phyloP scores from a whole-genome alignment of 2,329 filamentous ascomycete species.

The Boeremia exigua region DNA sequence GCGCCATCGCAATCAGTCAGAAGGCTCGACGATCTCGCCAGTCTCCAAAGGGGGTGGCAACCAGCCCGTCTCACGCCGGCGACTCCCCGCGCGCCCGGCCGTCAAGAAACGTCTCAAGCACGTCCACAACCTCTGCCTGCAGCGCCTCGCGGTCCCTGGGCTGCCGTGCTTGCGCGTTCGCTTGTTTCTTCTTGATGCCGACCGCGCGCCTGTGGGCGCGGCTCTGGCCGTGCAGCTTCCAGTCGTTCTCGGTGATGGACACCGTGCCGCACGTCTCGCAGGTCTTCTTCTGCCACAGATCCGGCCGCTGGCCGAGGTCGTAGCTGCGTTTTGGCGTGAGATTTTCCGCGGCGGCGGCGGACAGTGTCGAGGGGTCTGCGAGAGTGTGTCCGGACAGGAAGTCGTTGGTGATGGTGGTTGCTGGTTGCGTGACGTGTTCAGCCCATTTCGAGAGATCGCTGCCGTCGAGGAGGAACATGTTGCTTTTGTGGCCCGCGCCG shows the following conservation, averaged over 20 bases:
- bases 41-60: too few species aligned
- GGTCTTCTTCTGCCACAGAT: conserved; percentile 59
- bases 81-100: background rate
- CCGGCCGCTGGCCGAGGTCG: conserved; percentile 50
- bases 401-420: conserved; percentile 63
- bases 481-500: conserved; percentile 59
- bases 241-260: conserved; percentile 63
- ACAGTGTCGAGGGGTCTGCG: conserved; percentile 62
- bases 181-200: conserved; percentile 35
- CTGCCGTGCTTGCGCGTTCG: conserved; percentile 14
- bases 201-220: conserved; percentile 57
- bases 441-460: conserved; percentile 70
- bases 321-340: conserved; percentile 63
- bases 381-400: conserved; percentile 66
- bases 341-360: conserved; percentile 61
- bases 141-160: conserved; percentile 1
- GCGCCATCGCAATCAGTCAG: background rate
- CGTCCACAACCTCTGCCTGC: conserved; percentile 28
- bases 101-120: conserved; percentile 29
- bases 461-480: conserved; percentile 81
- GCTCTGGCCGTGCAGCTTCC: conserved; percentile 63
- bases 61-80: background rate
- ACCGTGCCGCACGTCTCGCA: conserved; percentile 75
- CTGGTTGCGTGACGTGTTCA: conserved; percentile 68
- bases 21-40: background rate